Conservation (phyloP, 2,329 filamentous ascomycete genomes). For the Chrysoporthe deuterocubensis region DNA sequence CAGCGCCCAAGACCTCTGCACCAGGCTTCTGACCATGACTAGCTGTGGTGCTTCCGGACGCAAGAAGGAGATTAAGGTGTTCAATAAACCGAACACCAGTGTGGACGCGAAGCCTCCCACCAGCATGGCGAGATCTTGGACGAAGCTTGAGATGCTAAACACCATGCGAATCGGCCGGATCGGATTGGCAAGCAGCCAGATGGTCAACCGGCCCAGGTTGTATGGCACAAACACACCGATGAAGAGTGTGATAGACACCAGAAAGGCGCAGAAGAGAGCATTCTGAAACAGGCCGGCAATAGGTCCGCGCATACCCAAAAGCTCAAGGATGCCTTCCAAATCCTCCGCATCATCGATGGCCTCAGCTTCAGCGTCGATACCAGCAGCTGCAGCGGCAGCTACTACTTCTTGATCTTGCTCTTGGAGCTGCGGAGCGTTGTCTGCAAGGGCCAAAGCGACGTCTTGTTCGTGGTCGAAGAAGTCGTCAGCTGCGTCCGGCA, state of each 20-base stretch:
- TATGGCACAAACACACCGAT: constrained; percentile 90
- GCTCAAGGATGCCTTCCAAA: constrained; percentile 92
- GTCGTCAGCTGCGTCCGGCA: constrained; percentile 47
- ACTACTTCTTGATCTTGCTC: constrained; percentile 62
- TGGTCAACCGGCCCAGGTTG: constrained; percentile 82
- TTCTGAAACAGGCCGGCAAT: constrained; percentile 91
- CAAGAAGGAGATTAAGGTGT: constrained; percentile 44
- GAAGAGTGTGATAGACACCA: constrained; percentile 86
- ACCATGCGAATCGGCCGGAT: constrained; percentile 74
- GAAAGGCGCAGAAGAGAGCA: constrained; percentile 87
- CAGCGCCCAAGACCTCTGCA: constrained; percentile 45
- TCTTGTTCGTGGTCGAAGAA: constrained; percentile 42
- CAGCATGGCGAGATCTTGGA: constrained; percentile 76
- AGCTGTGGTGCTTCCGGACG: constrained; percentile 29
- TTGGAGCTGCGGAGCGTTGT: constrained; percentile 33
- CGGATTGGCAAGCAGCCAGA: constrained; percentile 81
- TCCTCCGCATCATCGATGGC: constrained; percentile 88
- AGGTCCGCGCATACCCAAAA: constrained; percentile 95
- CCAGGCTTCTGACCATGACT: constrained; percentile 20
- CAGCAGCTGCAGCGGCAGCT: constrained; percentile 68
- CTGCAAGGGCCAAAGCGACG: constrained; percentile 32
- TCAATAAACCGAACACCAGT: constrained; percentile 39
- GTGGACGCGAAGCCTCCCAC: constrained; percentile 60
- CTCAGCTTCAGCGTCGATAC: constrained; percentile 74
- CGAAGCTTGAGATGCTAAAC: constrained; percentile 74